Conservation (phyloP, 257 asterid species). For the Primulina eburnea region DNA sequence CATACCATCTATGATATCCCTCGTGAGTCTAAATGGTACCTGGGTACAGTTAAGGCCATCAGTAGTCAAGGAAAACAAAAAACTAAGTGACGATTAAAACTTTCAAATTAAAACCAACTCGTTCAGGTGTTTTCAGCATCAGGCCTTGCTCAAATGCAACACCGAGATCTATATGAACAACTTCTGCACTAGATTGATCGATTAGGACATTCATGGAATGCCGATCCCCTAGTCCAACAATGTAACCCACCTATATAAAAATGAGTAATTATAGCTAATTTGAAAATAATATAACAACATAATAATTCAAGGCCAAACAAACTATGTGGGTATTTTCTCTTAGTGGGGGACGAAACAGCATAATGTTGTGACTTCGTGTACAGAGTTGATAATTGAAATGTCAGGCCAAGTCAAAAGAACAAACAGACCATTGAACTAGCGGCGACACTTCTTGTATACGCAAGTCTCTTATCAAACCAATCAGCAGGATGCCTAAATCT, state of each 20-base stretch:
- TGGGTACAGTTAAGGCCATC: constrained; percentile 25
- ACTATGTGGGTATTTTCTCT: constrained; percentile 7
- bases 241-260: constrained; percentile 81
- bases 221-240: constrained; percentile 97
- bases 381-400: constrained; percentile 6
- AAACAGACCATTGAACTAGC: constrained; percentile 94
- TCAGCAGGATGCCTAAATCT: constrained; percentile 89
- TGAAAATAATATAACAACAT: constrained; percentile 14
- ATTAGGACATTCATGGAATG: constrained; percentile 92
- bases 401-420: constrained; percentile 3
- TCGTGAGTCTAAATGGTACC: constrained; percentile 94
- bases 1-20: constrained; percentile 96
- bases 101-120: constrained; percentile 43
- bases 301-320: constrained; percentile 16
- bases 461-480: constrained; percentile 98
- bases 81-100: constrained; percentile 19
- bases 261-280: neutral
- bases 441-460: constrained; percentile 95
- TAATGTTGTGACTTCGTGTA: constrained; percentile 15
- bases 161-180: constrained; percentile 94
- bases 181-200: constrained; percentile 97
- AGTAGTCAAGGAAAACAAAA: constrained; percentile 22
- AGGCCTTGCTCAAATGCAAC: constrained; percentile 99
- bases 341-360: constrained; percentile 16
- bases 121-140: constrained; percentile 98